A percentile compares a stretch with the other conserved stretches of the same genome.
phyloP scores from a whole-genome alignment of 2,329 filamentous ascomycete species.

The Stagonosporopsis cucurbitacearum region DNA sequence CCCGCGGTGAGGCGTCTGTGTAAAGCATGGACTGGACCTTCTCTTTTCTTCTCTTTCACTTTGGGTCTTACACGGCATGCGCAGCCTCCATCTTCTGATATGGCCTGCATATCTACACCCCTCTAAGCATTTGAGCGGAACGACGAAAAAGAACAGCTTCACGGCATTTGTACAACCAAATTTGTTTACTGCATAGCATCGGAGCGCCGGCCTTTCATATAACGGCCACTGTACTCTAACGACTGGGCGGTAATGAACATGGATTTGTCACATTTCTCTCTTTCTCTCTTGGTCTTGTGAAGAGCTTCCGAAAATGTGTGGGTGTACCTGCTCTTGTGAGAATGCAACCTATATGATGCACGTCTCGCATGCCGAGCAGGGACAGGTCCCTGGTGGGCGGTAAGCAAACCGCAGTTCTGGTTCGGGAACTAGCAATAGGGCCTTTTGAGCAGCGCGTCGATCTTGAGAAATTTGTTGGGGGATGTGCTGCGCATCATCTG shows the following conservation, averaged over 20 bases:
- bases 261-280: slow-evolving; percentile 7
- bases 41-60: slow-evolving; percentile 19
- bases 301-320: too few species aligned
- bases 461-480: slow-evolving; percentile 35
- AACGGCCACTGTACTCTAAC: slow-evolving; percentile 42
- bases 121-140: slow-evolving; percentile 35
- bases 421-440: background rate
- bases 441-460: slow-evolving; percentile 26
- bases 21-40: slow-evolving; percentile 15
- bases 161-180: slow-evolving; percentile 39
- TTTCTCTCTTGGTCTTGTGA: background rate
- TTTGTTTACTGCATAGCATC: slow-evolving; percentile 49
- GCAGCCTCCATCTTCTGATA: slow-evolving; percentile 20
- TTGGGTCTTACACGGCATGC: slow-evolving; percentile 21
- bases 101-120: slow-evolving; percentile 23
- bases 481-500: slow-evolving; percentile 28
- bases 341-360: background rate
- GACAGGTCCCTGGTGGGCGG: background rate
- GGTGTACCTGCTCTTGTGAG: background rate
- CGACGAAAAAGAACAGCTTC: slow-evolving; percentile 29
- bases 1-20: slow-evolving; percentile 35
- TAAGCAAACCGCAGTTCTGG: background rate
- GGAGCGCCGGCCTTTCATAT: slow-evolving; percentile 43
- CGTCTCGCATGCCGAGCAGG: background rate
- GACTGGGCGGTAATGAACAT: slow-evolving; percentile 22